Evolutionary conservation across 1,284 basidiomycete species (phyloP).

Genomic region (Cutaneotrichosporon sp.): DNA sequence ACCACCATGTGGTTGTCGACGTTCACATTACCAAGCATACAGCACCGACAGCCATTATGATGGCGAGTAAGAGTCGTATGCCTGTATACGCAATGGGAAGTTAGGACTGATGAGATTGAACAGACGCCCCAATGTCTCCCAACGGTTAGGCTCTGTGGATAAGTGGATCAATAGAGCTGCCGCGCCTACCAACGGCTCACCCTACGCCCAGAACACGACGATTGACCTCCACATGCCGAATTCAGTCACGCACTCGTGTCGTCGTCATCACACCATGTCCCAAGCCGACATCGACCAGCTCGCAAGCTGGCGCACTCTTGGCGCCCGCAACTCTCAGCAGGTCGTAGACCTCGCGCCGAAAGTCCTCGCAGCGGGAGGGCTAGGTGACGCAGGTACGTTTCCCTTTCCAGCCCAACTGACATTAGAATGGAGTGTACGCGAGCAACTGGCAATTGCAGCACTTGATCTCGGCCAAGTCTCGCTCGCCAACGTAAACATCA

Average conservation of each 20-base stretch:
- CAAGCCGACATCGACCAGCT: slow-evolving; percentile 63
- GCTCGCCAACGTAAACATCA: slow-evolving; percentile 68
- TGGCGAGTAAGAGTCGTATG: no score
- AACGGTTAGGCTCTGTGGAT: no score
- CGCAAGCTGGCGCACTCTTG: slow-evolving; percentile 67
- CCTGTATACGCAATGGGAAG: no score
- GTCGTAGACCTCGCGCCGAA: slow-evolving; percentile 64
- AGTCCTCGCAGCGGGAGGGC: slow-evolving; percentile 52
- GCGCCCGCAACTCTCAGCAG: slow-evolving; percentile 68
- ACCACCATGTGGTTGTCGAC: not conserved
- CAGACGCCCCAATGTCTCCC: no score
- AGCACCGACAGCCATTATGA: no score
- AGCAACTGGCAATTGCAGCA: slow-evolving; percentile 83
- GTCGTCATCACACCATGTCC: slow-evolving; percentile 17
- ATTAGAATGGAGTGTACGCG: slow-evolving; percentile 79
- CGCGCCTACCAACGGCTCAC: no score
- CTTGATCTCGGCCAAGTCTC: slow-evolving; percentile 76
- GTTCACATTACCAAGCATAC: no score
- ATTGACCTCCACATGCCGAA: not conserved
- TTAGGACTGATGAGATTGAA: no score
- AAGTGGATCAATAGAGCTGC: no score
- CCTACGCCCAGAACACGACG: not conserved
- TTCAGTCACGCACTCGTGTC: not conserved
- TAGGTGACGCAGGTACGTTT: slow-evolving; percentile 42
- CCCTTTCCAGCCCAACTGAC: slow-evolving; percentile 7